Evolutionary conservation across 352 stramenopile species (phyloP), one percentile per base, ranked within the genome.

Genomic region (Phytophthora pinifolia): DNA sequence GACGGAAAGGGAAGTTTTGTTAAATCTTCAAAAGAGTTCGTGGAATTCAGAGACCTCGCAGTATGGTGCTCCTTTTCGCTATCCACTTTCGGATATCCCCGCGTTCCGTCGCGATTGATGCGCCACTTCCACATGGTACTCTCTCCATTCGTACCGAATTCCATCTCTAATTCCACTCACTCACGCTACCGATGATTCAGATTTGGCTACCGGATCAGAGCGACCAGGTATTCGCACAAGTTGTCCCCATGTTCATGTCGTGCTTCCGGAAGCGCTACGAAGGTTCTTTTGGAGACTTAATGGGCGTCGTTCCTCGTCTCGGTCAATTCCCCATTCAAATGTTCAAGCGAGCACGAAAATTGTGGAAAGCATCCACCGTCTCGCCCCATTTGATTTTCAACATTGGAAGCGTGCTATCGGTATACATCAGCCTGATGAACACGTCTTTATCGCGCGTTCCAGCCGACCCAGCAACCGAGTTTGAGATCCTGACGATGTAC

Each of bases 121-220:
- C 72, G 81, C 4, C 81, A 91, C 53, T 89, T 91, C 25, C 69
- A 86, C 35, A 10, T 88, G 53, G 76, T 86, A 72, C 22, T 50
- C n/a, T 50, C 4, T 45, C 1, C 3, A 29, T 29, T 29, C 25
- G 25, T 29, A 29, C 25, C 5, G 3, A 10, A 9, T 25, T 29
- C 15, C 6, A 15, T 33, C 10, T 44, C 5, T 7, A 8, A 29
- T 29, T 29, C 25, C 25, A 29, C 25, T 29, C 25, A 29, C 25
- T 29, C 25, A 9, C 25, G 25, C 8, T 29, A 29, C 7, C 25
- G 25, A 29, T 29, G 25, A 29, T 29, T 29, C 25, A 82, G 72
- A 70, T 88, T 12, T 79, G 63, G 55, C 34, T 88, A 6, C 54
- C 54, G 5, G 71, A 86, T 36, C 68, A 74, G 29, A 76, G 62